Percentiles rank a stretch among this genome's conserved stretches.
Conservation (phyloP, 2,329 filamentous ascomycete species). For the Aspergillus quadricinctus region DNA sequence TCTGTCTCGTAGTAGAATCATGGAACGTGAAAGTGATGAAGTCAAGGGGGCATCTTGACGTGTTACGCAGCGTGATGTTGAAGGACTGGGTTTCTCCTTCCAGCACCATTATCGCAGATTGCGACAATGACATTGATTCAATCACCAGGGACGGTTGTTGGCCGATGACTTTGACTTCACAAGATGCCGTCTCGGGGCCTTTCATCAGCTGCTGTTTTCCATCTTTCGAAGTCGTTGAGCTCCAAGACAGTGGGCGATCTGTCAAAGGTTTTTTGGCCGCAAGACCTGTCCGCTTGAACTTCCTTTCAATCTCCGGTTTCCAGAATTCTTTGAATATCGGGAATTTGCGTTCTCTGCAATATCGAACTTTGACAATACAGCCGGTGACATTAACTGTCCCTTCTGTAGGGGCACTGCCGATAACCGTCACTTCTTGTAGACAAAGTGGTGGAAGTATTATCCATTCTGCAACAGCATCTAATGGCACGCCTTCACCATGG, state of each 20-base stretch:
- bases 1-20: conserved; percentile 74
- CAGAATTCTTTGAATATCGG: conserved; percentile 76
- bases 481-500: conserved; percentile 67
- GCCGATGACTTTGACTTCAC: conserved; percentile 68
- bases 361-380: conserved; percentile 72
- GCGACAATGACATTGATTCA: conserved; percentile 70
- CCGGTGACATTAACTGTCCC: conserved; percentile 72
- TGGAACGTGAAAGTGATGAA: conserved; percentile 84
- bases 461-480: conserved; percentile 62
- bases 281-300: conserved; percentile 72
- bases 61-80: conserved; percentile 74
- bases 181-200: conserved; percentile 33
- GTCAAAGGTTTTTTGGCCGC: conserved; percentile 49
- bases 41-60: conserved; percentile 71
- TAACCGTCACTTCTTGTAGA: conserved; percentile 71
- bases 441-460: conserved; percentile 74
- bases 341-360: conserved; percentile 78
- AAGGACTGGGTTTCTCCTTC: conserved; percentile 82
- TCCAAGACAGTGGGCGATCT: conserved; percentile 46
- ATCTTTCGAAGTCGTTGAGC: conserved; percentile 37
- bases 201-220: conserved; percentile 30
- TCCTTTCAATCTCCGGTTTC: conserved; percentile 64
- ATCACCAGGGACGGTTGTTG: conserved; percentile 73
- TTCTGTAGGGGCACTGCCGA: conserved; percentile 61
- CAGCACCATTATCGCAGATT: conserved; percentile 85